Evolutionary conservation across 805 yeast species (phyloP).

Genomic region (Groenewaldozyma salmanticensis): DNA sequence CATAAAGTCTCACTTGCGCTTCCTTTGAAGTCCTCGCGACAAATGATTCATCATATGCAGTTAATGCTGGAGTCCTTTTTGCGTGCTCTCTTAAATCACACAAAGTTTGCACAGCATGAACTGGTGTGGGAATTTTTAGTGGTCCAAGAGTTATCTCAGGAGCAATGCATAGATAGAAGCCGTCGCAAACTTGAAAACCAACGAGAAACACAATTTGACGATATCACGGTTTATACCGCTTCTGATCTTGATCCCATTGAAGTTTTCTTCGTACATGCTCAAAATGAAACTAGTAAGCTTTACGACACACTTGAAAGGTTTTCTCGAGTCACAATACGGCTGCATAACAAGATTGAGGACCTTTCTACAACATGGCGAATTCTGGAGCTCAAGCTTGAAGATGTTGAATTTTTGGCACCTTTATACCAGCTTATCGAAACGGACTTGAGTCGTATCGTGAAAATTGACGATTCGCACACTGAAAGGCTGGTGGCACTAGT

Average conservation of each 20-base stretch:
- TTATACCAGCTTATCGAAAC: constrained; percentile 5
- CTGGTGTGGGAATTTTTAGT: constrained; percentile 35
- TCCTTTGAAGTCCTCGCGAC: constrained; percentile 23
- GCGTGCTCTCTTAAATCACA: constrained; percentile 33
- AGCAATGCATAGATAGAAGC: constrained; percentile 19
- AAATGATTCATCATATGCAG: constrained; percentile 30
- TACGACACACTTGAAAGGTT: constrained; percentile 5
- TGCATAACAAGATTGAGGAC: constrained; percentile 15
- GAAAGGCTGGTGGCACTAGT: constrained; percentile 3
- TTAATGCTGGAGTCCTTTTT: constrained; percentile 42
- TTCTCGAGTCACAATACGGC: constrained; percentile 6
- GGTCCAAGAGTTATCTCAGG: constrained; percentile 17
- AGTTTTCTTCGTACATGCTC: constrained; percentile 19
- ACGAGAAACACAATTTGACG: constrained; percentile 16
- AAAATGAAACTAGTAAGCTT: constrained; percentile 12
- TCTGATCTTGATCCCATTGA: constrained; percentile 17
- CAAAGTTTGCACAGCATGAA: constrained; percentile 28
- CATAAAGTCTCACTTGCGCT: constrained; percentile 23
- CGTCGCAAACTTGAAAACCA: constrained; percentile 19
- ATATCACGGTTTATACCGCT: constrained; percentile 12
- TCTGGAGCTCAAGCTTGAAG: constrained; percentile 7
- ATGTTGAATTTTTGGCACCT: constrained; percentile 8
- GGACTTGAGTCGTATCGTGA: constrained; percentile 4
- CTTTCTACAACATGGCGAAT: constrained; percentile 13
- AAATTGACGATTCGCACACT: constrained; percentile 3